A percentile compares a stretch with the other conserved stretches of the same genome.
Evolutionary conservation across 495 filamentous ascomycete species (phyloP).

Genomic region (Neurospora sp.): DNA sequence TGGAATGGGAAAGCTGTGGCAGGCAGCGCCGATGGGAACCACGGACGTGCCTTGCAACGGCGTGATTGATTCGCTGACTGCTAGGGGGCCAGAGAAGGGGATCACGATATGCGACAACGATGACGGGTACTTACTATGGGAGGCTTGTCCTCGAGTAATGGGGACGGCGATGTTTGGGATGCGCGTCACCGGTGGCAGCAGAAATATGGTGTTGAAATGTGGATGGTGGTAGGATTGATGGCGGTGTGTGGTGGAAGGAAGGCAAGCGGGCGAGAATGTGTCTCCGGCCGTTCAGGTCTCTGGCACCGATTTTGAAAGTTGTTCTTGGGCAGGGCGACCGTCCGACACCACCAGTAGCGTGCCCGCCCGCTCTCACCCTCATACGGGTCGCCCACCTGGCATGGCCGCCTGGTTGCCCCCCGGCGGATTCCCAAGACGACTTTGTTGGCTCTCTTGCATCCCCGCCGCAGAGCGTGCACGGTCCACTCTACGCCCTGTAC

Average conservation of each 20-base stretch:
- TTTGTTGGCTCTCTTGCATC: background rate
- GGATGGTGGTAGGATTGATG: slow-evolving; percentile 18
- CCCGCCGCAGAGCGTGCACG: background rate
- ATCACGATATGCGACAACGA: background rate
- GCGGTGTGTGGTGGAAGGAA: slow-evolving; percentile 21
- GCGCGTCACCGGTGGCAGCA: background rate
- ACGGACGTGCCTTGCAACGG: background rate
- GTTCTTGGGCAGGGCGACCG: slow-evolving; percentile 20
- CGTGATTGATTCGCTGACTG: background rate
- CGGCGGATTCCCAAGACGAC: background rate
- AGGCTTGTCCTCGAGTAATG: slow-evolving; percentile 11
- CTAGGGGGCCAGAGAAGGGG: background rate
- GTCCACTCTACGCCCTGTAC: background rate
- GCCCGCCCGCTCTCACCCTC: background rate
- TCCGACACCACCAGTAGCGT: background rate
- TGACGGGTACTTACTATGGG: slow-evolving; percentile 21
- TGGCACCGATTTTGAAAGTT: slow-evolving; percentile 28
- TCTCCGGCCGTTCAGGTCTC: slow-evolving; percentile 17
- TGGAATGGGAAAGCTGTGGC: background rate
- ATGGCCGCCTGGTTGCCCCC: background rate
- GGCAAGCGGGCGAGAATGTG: slow-evolving; percentile 9
- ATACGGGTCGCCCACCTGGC: background rate
- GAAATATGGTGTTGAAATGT: slow-evolving; percentile 15
- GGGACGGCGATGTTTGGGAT: slow-evolving; percentile 18
- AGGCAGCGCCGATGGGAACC: background rate